Percentiles rank a stretch among this genome's conserved stretches.
Evolutionary conservation across 768 basidiomycete genomes (phyloP).

Genomic region (Kwoniella europaea): DNA sequence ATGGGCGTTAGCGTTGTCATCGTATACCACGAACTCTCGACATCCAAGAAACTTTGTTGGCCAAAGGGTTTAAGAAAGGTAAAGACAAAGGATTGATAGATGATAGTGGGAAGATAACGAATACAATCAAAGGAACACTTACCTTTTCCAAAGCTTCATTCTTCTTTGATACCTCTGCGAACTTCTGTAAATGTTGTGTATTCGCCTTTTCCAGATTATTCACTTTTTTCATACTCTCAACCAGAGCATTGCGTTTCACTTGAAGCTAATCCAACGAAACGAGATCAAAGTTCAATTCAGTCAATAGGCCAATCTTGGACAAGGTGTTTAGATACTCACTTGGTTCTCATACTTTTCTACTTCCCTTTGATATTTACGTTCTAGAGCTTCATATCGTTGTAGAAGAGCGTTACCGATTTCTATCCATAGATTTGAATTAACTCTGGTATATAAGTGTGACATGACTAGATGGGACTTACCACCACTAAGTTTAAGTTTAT

Average conservation of each 20-base stretch:
- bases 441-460: too few relatives aligned
- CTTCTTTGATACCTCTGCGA: conserved; percentile 46
- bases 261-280: conserved; percentile 28
- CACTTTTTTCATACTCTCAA: conserved; percentile 37
- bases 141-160: conserved; percentile 56
- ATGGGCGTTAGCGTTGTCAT: conserved; percentile 11
- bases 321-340: conserved; percentile 25
- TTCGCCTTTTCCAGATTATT: conserved; percentile 51
- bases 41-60: too few relatives aligned
- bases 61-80: not conserved
- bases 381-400: conserved; percentile 75
- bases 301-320: not conserved
- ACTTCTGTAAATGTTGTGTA: conserved; percentile 45
- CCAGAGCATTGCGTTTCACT: conserved; percentile 43
- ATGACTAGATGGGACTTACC: conserved; percentile 64
- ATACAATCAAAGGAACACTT: conserved; percentile 3
- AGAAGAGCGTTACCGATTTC: conserved; percentile 90
- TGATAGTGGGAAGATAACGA: not conserved
- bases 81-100: not conserved
- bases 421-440: not conserved
- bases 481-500: conserved; percentile 78
- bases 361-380: conserved; percentile 42
- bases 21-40: not conserved
- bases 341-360: conserved; percentile 45
- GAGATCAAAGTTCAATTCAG: conserved; percentile 1